Evolutionary conservation across 306 rosid genomes (phyloP).

Genomic region (Nissolia schottii): DNA sequence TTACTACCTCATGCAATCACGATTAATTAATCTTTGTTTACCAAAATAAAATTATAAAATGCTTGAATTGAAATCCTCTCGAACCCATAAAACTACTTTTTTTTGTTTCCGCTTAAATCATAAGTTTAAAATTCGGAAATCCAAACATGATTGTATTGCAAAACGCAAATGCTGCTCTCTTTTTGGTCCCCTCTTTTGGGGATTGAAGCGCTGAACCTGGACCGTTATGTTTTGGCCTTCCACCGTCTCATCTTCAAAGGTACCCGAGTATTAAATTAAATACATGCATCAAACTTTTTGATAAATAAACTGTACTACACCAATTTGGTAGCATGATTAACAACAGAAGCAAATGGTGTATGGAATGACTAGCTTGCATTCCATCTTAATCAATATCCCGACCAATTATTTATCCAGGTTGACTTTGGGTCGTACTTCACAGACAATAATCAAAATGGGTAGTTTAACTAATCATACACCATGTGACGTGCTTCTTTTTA

Average conservation of each 20-base stretch:
- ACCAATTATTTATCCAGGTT: neutral
- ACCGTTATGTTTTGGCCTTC: neutral
- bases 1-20: neutral
- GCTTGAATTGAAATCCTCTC: neutral
- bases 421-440: neutral
- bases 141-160: neutral
- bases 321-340: neutral
- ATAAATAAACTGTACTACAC: too few relatives aligned
- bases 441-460: neutral
- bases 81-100: neutral
- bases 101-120: too few relatives aligned
- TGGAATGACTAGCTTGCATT: neutral
- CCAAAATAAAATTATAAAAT: neutral
- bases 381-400: neutral
- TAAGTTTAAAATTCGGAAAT: too few relatives aligned
- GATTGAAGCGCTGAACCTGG: neutral
- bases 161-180: neutral
- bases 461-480: neutral
- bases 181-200: neutral
- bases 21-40: neutral
- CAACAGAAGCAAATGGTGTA: neutral
- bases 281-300: neutral
- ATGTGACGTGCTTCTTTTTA: neutral
- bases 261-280: neutral
- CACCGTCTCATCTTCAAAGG: neutral